Conservation (phyloP, 441 rosid species). For the Eruca vesicaria region DNA sequence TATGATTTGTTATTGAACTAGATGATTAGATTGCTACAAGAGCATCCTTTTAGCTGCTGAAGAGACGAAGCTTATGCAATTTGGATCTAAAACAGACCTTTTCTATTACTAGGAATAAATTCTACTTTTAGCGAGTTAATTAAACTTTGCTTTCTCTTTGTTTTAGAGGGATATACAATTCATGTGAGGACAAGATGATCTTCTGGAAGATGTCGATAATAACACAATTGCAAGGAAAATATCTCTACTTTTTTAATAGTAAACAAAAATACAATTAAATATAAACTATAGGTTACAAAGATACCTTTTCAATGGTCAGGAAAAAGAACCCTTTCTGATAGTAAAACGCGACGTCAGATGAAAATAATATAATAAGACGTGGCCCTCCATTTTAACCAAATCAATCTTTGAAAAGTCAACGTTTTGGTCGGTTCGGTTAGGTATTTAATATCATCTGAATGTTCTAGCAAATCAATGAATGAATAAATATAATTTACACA, state of each 20-base stretch:
- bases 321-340: not conserved
- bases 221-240: not conserved
- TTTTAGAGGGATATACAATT: not conserved
- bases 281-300: not conserved
- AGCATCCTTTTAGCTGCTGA: not conserved
- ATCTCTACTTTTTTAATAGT: not conserved
- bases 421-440: not conserved
- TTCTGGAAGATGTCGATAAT: not conserved
- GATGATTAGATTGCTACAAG: not conserved
- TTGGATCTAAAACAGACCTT: not conserved
- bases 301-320: not conserved
- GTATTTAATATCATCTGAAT: not conserved
- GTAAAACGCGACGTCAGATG: slow-evolving; percentile 4
- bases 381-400: not conserved
- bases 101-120: not conserved
- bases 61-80: not conserved
- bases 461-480: not conserved
- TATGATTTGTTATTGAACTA: not conserved
- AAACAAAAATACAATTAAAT: not conserved
- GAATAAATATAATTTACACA: too few species aligned
- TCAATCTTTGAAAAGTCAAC: slow-evolving; percentile 17
- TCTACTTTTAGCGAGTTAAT: not conserved
- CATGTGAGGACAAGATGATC: not conserved
- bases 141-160: not conserved
- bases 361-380: not conserved